phyloP scores from a whole-genome alignment of 2,329 filamentous ascomycete genomes.

The Aspergillus hortae region DNA sequence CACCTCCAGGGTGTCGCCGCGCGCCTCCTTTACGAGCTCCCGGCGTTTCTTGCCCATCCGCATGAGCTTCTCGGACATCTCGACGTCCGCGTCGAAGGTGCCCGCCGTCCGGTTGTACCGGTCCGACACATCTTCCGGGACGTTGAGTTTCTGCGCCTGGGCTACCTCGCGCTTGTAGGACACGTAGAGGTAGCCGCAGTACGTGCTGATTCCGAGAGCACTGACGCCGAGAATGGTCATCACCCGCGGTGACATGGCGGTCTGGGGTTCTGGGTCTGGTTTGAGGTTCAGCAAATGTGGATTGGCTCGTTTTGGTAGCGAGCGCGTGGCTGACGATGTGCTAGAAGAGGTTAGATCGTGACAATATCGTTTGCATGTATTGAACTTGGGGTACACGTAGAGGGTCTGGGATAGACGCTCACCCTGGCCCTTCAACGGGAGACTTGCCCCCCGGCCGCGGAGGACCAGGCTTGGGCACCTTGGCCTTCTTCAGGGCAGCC shows the following conservation, averaged over 20 bases:
- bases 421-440: conserved; percentile 17
- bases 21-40: conserved; percentile 39
- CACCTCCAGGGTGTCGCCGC: conserved; percentile 48
- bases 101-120: conserved; percentile 44
- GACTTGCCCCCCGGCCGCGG: conserved; percentile 12
- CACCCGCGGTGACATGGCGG: conserved; percentile 27
- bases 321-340: conserved; percentile 12
- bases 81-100: conserved; percentile 46
- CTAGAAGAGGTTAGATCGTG: neutral
- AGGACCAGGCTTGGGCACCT: conserved; percentile 15
- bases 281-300: conserved; percentile 22
- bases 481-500: conserved; percentile 20
- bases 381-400: neutral
- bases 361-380: neutral
- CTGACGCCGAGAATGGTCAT: conserved; percentile 38
- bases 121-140: conserved; percentile 44
- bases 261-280: conserved; percentile 8
- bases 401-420: conserved; percentile 1
- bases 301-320: conserved; percentile 21
- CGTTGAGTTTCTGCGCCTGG: conserved; percentile 27
- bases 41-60: conserved; percentile 39
- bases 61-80: conserved; percentile 42
- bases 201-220: conserved; percentile 40
- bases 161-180: conserved; percentile 38
- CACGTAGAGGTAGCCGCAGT: conserved; percentile 42